A percentile compares a stretch with the other conserved stretches of the same genome.
Evolutionary conservation across 2,329 filamentous ascomycete species (phyloP).

Genomic region (Annulohypoxylon truncatum): DNA sequence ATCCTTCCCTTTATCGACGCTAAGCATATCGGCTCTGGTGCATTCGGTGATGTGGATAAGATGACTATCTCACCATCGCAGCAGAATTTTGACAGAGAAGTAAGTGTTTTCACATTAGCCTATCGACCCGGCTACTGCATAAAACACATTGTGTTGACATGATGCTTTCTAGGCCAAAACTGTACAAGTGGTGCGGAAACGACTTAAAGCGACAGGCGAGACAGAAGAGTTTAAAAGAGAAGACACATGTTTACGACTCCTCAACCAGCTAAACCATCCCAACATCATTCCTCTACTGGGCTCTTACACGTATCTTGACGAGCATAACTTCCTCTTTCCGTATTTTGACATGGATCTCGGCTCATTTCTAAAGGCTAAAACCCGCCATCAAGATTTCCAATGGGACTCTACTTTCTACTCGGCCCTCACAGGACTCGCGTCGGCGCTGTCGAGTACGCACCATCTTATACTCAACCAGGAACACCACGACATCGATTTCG

Average conservation of each 20-base stretch:
- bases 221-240: background rate
- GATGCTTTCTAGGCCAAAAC: background rate
- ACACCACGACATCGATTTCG: background rate
- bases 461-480: background rate
- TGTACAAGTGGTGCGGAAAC: background rate
- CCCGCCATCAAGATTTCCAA: background rate
- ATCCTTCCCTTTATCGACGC: background rate
- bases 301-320: background rate
- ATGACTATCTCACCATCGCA: background rate
- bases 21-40: background rate
- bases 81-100: too few relatives aligned
- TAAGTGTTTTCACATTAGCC: too few relatives aligned
- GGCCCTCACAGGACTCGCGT: background rate
- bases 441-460: background rate
- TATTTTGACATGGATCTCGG: background rate
- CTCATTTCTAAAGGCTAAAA: background rate
- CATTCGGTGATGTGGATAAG: background rate
- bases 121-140: too few relatives aligned
- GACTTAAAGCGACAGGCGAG: background rate
- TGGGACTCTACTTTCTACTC: background rate
- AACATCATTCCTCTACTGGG: background rate
- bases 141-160: too few relatives aligned
- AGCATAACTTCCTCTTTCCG: background rate
- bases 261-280: background rate
- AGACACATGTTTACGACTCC: background rate